Evolutionary conservation across 2,329 filamentous ascomycete genomes (phyloP).

Genomic region (Talaromyces sp.): DNA sequence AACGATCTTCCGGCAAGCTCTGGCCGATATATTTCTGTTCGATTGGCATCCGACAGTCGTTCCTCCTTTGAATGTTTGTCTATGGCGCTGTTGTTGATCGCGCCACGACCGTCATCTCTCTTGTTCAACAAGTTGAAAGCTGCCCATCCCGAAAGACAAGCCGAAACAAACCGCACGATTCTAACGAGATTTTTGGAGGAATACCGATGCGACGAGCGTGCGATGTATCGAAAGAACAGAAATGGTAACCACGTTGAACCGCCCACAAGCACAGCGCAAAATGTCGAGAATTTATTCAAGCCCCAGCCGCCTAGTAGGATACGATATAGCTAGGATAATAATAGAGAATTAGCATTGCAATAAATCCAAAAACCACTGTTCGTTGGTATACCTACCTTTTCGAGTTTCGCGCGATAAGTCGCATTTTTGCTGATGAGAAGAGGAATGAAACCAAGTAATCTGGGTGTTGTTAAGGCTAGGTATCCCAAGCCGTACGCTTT

Average conservation of each 20-base stretch:
- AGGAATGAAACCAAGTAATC: slow-evolving; percentile 37
- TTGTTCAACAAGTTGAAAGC: slow-evolving; percentile 48
- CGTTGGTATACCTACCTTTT: slow-evolving; percentile 30
- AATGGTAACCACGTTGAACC: slow-evolving; percentile 46
- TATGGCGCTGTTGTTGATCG: slow-evolving; percentile 8
- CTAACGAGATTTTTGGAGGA: slow-evolving; percentile 19
- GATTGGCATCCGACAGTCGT: slow-evolving; percentile 6
- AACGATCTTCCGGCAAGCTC: slow-evolving; percentile 65
- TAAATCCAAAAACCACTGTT: neutral
- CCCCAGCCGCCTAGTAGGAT: slow-evolving; percentile 39
- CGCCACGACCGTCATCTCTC: slow-evolving; percentile 22
- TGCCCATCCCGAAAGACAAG: slow-evolving; percentile 46
- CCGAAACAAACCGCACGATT: slow-evolving; percentile 39
- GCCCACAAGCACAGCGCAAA: slow-evolving; percentile 49
- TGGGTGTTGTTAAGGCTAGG: slow-evolving; percentile 44
- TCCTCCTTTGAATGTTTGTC: slow-evolving; percentile 9
- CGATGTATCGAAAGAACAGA: slow-evolving; percentile 24
- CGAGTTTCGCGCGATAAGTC: slow-evolving; percentile 29
- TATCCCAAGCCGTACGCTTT: slow-evolving; percentile 48
- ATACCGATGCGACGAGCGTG: slow-evolving; percentile 16
- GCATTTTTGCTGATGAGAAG: slow-evolving; percentile 30
- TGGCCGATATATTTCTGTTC: slow-evolving; percentile 21
- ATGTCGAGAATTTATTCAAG: slow-evolving; percentile 48
- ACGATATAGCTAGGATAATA: slow-evolving; percentile 30
- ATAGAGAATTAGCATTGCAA: neutral